These are phyloP conservation scores for Fomitopsis betulina DNA, from an alignment of 1,284 basidiomycete species.

Conservation along the genomic window DNA sequence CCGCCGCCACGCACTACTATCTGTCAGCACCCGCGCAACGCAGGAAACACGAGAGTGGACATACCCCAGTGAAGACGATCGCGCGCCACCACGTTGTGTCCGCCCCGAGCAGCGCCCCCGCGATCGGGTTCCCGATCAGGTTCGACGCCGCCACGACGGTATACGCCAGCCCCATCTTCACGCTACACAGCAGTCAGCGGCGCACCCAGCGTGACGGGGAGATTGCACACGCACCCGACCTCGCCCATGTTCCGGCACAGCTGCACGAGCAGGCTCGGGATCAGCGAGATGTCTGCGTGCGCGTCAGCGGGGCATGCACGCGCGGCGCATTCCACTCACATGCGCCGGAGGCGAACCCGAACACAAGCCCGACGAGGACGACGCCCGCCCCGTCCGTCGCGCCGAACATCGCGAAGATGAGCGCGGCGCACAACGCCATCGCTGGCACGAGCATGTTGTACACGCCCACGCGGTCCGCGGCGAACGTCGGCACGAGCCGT, in stretches of 20 bases:
- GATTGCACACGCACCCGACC: conserved; percentile 35
- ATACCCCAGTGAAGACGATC: conserved; percentile 9
- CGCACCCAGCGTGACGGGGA: not conserved
- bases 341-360: conserved; percentile 47
- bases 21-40: conserved; percentile 27
- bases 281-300: conserved; percentile 41
- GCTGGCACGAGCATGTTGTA: conserved; percentile 30
- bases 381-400: conserved; percentile 34
- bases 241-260: conserved; percentile 38
- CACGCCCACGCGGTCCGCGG: conserved; percentile 42
- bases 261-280: conserved; percentile 41
- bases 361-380: conserved; percentile 37
- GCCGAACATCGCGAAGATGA: conserved; percentile 41
- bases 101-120: conserved; percentile 19
- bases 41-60: not conserved
- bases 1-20: not conserved
- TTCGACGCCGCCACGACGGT: conserved; percentile 42
- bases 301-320: not conserved
- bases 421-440: conserved; percentile 34
- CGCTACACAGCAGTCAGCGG: conserved; percentile 22
- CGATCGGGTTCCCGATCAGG: conserved; percentile 42
- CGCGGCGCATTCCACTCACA: conserved; percentile 34
- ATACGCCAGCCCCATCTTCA: conserved; percentile 50
- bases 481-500: conserved; percentile 42
- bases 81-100: conserved; percentile 11